Conservation (phyloP, 345 rosid species). For the Citrus australasica region DNA sequence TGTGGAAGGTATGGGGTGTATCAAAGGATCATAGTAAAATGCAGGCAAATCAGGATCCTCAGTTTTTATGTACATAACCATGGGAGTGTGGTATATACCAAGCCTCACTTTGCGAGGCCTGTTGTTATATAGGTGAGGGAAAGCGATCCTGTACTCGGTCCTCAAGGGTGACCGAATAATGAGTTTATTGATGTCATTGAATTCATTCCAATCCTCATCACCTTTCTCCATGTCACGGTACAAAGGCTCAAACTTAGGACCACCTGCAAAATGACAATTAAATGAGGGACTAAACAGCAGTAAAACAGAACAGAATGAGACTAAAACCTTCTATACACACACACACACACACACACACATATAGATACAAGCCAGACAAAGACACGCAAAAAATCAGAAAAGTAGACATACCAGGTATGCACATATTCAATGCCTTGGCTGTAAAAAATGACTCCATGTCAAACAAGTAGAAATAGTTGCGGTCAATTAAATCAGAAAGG, state of each 20-base stretch:
- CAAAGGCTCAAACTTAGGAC: conserved; percentile 97
- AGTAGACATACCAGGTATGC: conserved; percentile 79
- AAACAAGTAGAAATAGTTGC: conserved; percentile 94
- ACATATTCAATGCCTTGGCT: conserved; percentile 97
- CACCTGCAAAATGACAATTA: conserved; percentile 49
- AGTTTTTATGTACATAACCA: conserved; percentile 96
- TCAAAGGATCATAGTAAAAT: conserved; percentile 95
- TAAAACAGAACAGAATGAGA: not conserved
- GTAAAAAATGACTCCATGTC: conserved; percentile 99
- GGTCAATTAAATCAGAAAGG: conserved; percentile 90
- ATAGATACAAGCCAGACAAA: not conserved
- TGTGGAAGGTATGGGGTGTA: conserved; percentile 86
- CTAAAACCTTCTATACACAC: not conserved
- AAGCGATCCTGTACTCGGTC: conserved; percentile 94
- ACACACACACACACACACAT: accelerated
- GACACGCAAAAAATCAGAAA: not conserved
- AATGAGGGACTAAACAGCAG: conserved; percentile 5
- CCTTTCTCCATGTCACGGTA: conserved; percentile 99
- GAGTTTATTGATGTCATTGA: conserved; percentile 97
- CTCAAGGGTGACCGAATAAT: conserved; percentile 96
- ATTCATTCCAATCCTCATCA: conserved; percentile 99
- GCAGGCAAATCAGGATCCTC: conserved; percentile 99
- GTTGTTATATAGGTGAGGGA: conserved; percentile 96
- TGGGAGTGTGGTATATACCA: conserved; percentile 87
- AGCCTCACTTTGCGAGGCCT: conserved; percentile 97